Percentiles rank a stretch among this genome's conserved stretches.
These are phyloP conservation scores for Penicillium sp. DNA, from an alignment of 2,329 filamentous ascomycete genomes.

Conservation along the genomic window DNA sequence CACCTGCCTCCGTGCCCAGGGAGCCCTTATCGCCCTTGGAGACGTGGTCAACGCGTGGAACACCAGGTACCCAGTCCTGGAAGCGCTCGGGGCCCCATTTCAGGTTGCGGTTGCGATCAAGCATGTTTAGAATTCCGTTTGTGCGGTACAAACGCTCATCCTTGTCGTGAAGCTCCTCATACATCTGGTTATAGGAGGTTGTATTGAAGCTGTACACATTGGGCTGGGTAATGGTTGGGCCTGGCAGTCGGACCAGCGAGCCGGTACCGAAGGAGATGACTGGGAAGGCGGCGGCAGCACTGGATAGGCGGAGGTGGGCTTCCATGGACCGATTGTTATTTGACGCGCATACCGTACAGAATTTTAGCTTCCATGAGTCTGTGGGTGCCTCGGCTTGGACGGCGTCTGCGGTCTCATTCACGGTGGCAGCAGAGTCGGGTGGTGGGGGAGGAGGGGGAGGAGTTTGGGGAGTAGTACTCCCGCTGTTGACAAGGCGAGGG, in stretches of 20 bases:
- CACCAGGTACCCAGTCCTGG: slow-evolving; percentile 94
- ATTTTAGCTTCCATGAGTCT: slow-evolving; percentile 83
- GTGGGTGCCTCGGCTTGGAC: slow-evolving; percentile 35
- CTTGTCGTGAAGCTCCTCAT: slow-evolving; percentile 83
- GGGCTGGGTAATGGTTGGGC: slow-evolving; percentile 86
- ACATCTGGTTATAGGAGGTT: slow-evolving; percentile 93
- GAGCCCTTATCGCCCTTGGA: slow-evolving; percentile 73
- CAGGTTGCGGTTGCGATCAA: slow-evolving; percentile 85
- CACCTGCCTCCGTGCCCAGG: slow-evolving; percentile 79
- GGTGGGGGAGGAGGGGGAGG: slow-evolving; percentile 58
- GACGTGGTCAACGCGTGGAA: slow-evolving; percentile 76
- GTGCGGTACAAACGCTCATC: slow-evolving; percentile 85
- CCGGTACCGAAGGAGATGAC: slow-evolving; percentile 98
- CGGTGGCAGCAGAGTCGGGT: slow-evolving; percentile 18
- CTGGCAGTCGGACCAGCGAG: slow-evolving; percentile 88
- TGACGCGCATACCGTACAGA: slow-evolving; percentile 98
- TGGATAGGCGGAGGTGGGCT: slow-evolving; percentile 89
- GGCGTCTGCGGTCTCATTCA: slow-evolving; percentile 29
- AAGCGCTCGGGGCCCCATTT: slow-evolving; percentile 97
- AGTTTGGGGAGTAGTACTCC: slow-evolving; percentile 46
- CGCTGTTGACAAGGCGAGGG: slow-evolving; percentile 55
- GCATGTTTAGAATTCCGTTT: slow-evolving; percentile 95
- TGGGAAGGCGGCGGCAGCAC: slow-evolving; percentile 82
- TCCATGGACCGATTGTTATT: slow-evolving; percentile 99
- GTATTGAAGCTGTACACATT: slow-evolving; percentile 99